These are phyloP conservation scores for Xylariaceae sp. DNA, from an alignment of 2,329 filamentous ascomycete species.

Conservation along the genomic window DNA sequence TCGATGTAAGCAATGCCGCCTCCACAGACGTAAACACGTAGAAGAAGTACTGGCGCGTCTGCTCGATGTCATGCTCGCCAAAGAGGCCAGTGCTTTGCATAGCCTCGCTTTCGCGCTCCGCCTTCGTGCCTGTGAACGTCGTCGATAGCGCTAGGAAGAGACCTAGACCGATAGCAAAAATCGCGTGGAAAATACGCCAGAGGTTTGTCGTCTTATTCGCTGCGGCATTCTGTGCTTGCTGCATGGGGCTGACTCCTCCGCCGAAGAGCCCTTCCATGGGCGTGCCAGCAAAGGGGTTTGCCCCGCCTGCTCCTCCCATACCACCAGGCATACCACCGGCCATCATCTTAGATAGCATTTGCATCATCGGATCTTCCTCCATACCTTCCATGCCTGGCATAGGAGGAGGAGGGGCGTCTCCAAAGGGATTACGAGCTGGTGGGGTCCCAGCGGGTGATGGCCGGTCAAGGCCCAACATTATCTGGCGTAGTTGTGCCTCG, in stretches of 20 bases:
- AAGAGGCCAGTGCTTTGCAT: conserved; percentile 31
- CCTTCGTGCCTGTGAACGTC: conserved; percentile 63
- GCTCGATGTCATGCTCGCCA: conserved; percentile 25
- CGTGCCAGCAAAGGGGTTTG: conserved; percentile 30
- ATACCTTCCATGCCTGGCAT: conserved; percentile 26
- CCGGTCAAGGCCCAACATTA: conserved; percentile 57
- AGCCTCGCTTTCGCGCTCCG: conserved; percentile 47
- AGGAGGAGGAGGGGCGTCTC: conserved; percentile 15
- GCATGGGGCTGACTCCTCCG: conserved; percentile 28
- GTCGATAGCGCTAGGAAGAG: conserved; percentile 66
- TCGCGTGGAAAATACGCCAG: conserved; percentile 70
- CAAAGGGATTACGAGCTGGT: conserved; percentile 18
- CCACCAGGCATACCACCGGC: conserved; percentile 29
- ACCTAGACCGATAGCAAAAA: conserved; percentile 66
- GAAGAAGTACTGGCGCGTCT: conserved; percentile 56
- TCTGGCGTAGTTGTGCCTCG: conserved; percentile 60
- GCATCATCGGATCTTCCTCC: conserved; percentile 62
- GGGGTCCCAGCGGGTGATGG: conserved; percentile 21
- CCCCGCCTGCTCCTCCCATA: conserved; percentile 31
- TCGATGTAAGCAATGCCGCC: conserved; percentile 64
- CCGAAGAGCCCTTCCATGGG: conserved; percentile 22
- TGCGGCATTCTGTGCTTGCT: conserved; percentile 19
- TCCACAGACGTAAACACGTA: conserved; percentile 79
- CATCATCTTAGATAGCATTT: conserved; percentile 69
- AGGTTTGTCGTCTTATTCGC: conserved; percentile 42